These are phyloP conservation scores for Ashbya aceris DNA, from an alignment of 1,139 yeast genomes.

Conservation along the genomic window DNA sequence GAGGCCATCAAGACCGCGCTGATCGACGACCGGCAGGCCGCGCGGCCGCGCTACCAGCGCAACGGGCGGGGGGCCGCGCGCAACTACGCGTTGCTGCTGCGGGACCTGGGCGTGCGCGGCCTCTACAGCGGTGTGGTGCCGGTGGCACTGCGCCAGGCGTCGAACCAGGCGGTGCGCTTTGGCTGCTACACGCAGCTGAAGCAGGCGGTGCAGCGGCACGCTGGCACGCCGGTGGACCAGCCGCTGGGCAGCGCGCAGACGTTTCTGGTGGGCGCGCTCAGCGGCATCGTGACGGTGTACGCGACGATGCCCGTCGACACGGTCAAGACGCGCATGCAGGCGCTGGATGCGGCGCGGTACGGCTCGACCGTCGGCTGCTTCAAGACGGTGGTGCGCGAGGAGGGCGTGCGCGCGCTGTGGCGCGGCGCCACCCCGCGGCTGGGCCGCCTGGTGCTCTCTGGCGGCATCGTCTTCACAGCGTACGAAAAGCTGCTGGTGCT, in stretches of 20 bases:
- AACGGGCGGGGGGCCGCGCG: constrained; percentile 46
- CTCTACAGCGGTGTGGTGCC: constrained; percentile 86
- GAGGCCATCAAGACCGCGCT: constrained; percentile 94
- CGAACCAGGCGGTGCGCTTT: constrained; percentile 87
- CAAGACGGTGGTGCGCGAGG: constrained; percentile 66
- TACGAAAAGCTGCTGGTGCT: constrained; percentile 78
- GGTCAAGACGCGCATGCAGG: constrained; percentile 96
- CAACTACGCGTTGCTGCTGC: constrained; percentile 37
- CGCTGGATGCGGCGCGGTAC: constrained; percentile 71
- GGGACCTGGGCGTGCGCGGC: constrained; percentile 75
- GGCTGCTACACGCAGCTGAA: constrained; percentile 91
- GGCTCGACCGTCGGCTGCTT: constrained; percentile 76
- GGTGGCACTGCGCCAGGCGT: constrained; percentile 90
- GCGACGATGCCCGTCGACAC: constrained; percentile 98
- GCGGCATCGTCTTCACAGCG: constrained; percentile 92
- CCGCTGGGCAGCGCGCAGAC: constrained; percentile 76
- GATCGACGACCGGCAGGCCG: constrained; percentile 80
- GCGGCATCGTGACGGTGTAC: constrained; percentile 89
- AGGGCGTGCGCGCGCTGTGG: constrained; percentile 93
- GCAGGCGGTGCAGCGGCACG: constrained; percentile 65
- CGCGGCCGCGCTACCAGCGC: constrained; percentile 65
- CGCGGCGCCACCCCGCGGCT: constrained; percentile 96
- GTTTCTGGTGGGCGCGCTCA: constrained; percentile 83
- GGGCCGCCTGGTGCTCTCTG: constrained; percentile 84
- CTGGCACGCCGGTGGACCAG: constrained; percentile 53